Evolutionary conservation across 257 asterid genomes (phyloP).

Genomic region (Osmanthus fragrans): DNA sequence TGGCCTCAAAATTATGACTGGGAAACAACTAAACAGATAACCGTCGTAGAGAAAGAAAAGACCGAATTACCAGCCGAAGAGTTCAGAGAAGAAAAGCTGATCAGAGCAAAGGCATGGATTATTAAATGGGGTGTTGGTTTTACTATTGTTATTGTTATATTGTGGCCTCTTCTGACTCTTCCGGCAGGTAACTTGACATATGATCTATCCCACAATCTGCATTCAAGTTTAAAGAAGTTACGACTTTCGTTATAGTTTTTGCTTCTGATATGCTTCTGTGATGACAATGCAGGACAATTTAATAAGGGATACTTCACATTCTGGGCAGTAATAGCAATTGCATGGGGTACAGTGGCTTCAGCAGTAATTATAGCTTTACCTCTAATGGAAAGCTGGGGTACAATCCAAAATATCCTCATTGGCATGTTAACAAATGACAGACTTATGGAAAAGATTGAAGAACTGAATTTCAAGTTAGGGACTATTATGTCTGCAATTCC

Average conservation of each 20-base stretch:
- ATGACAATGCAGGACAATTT: conserved; percentile 63
- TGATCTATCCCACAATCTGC: neutral
- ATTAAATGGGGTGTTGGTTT: conserved; percentile 88
- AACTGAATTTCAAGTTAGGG: conserved; percentile 60
- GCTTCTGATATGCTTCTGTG: neutral
- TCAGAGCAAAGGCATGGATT: conserved; percentile 69
- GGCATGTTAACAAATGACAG: conserved; percentile 90
- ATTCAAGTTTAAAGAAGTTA: neutral
- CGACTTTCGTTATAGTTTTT: neutral
- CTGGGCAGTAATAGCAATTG: conserved; percentile 86
- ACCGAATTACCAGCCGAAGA: conserved; percentile 59
- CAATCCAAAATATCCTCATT: conserved; percentile 54
- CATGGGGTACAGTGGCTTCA: conserved; percentile 85
- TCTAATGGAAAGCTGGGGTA: conserved; percentile 71
- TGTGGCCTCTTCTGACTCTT: conserved; percentile 89
- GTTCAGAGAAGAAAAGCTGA: conserved; percentile 66
- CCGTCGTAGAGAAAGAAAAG: conserved; percentile 77
- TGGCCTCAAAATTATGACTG: conserved; percentile 86
- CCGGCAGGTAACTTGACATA: conserved; percentile 59
- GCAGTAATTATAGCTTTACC: conserved; percentile 80
- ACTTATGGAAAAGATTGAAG: conserved; percentile 77
- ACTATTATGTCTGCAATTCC: conserved; percentile 64
- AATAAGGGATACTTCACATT: conserved; percentile 81
- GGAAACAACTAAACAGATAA: conserved; percentile 75
- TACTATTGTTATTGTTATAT: conserved; percentile 57